Base-by-base conservation (phyloP, 257 asterid species). In the Anisodus acutangulus region DNA sequence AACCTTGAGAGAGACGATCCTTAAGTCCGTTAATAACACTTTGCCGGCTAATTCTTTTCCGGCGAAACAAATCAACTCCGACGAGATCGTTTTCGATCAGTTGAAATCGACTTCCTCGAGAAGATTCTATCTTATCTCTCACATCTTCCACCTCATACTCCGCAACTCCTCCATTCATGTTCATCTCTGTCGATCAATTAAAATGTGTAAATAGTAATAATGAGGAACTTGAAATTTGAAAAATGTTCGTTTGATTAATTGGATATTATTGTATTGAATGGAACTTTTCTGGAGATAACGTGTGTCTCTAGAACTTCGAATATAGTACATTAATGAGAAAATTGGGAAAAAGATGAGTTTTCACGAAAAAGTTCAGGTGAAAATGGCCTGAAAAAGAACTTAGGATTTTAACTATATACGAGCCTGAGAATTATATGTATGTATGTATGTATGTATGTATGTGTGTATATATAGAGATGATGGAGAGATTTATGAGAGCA, bases 91-190 rank as follows among this genome's bases (percentile, higher is more conserved):
- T 72, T 62, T 55, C 68, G 8, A 81, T 62, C 13, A 81, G 49
- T 7, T 54, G 72, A 26, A 89, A 89, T 82, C 89, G 84, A 79
- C 90, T 87, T 31, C 87, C 90, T 62, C 84, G 58, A 4, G 90
- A 81, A 2, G 91, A 87, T 69, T 68, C 79, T 4, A 89, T 85
- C n/a, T 35, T 84, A 58, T 80, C 83, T 80, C 76, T 63, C 19
- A 60, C 41, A 22, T 80, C 70, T 22, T 81, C 76, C 9, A 45
- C 72, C 49, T 55, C 85, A 83, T 83, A 83, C 82, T 69, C 85
- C 22, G 26, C 85, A 41, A 39, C 81, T 69, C 79, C 80, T 12
- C 68, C 37, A 4, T 5, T 22, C 9, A 12, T 67, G 7, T 55
- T 51, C 43, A 35, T 57, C 85, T 83, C 82, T 31, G 35, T 31